Evolutionary conservation across 169 alveolate genomes (phyloP).

Genomic region (Plasmodium vinckei): DNA sequence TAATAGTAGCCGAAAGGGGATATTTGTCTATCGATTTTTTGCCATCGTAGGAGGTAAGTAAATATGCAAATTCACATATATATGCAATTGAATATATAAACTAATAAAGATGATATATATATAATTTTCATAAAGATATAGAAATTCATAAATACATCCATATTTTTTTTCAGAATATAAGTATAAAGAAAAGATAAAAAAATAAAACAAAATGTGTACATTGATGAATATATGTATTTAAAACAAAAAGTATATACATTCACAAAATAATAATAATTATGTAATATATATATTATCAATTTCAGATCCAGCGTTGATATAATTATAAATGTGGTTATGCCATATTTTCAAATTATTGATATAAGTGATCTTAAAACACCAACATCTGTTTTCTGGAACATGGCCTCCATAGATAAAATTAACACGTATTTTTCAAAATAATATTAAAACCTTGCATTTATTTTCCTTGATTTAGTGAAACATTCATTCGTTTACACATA

Average conservation of each 20-base stretch:
- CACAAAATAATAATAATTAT: background rate
- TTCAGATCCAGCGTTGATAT: slow-evolving; percentile 53
- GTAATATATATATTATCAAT: background rate
- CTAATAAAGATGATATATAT: too few relatives aligned
- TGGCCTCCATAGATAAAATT: slow-evolving; percentile 59
- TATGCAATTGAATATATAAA: too few relatives aligned
- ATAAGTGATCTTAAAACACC: slow-evolving; percentile 69
- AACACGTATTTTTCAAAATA: slow-evolving; percentile 19
- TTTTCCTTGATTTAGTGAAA: too few relatives aligned
- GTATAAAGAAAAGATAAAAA: slow-evolving; percentile 33
- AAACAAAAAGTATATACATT: slow-evolving; percentile 1
- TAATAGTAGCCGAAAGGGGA: slow-evolving; percentile 42
- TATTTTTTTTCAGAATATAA: slow-evolving; percentile 36
- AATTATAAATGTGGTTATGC: slow-evolving; percentile 67
- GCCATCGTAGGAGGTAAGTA: slow-evolving; percentile 67
- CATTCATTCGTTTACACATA: background rate
- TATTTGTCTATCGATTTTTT: slow-evolving; percentile 52
- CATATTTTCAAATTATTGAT: slow-evolving; percentile 73
- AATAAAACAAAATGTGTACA: background rate
- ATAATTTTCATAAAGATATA: background rate
- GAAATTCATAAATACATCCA: background rate
- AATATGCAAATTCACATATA: background rate
- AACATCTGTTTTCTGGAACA: slow-evolving; percentile 65
- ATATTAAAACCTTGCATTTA: too few relatives aligned
- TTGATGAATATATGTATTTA: background rate